phyloP scores from a whole-genome alignment of 768 basidiomycete genomes.

The Mycena amicta region DNA sequence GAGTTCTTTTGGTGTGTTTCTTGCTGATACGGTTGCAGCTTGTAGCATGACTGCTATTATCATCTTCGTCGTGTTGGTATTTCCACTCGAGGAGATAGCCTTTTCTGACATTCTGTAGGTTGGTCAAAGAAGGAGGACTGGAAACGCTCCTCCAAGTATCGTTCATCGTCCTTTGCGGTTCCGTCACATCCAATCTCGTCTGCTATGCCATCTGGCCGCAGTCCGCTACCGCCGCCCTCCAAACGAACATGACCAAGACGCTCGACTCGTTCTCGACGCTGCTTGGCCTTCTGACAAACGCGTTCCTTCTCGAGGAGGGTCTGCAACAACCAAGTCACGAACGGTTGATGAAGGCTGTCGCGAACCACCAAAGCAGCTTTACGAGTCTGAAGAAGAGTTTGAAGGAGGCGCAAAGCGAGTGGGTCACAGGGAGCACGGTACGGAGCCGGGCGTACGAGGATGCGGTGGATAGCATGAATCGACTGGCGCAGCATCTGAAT shows the following conservation, averaged over 20 bases:
- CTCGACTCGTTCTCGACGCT: constrained; percentile 89
- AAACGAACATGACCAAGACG: constrained; percentile 81
- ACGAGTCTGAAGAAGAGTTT: constrained; percentile 86
- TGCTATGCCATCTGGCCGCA: constrained; percentile 86
- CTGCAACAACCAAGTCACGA: constrained; percentile 57
- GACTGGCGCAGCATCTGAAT: constrained; percentile 92
- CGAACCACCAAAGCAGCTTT: constrained; percentile 87
- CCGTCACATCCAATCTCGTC: constrained; percentile 76
- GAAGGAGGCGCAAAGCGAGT: constrained; percentile 86
- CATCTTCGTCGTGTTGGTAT: constrained; percentile 87
- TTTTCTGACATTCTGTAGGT: too few species aligned
- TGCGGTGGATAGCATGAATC: constrained; percentile 81
- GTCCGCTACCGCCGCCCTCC: constrained; percentile 81
- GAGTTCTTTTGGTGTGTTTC: background rate
- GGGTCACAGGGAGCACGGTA: constrained; percentile 42
- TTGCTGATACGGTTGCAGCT: constrained; percentile 42
- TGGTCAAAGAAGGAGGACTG: constrained; percentile 87
- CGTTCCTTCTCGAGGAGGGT: constrained; percentile 81
- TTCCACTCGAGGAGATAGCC: too few species aligned
- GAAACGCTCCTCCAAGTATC: constrained; percentile 73
- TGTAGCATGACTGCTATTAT: constrained; percentile 86
- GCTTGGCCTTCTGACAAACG: constrained; percentile 75
- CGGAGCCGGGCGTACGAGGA: constrained; percentile 71
- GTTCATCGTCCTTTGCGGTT: constrained; percentile 78
- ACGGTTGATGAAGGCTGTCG: constrained; percentile 76